Evolutionary conservation across 768 basidiomycete genomes (phyloP).

Genomic region (Cystoderma amianthinum): DNA sequence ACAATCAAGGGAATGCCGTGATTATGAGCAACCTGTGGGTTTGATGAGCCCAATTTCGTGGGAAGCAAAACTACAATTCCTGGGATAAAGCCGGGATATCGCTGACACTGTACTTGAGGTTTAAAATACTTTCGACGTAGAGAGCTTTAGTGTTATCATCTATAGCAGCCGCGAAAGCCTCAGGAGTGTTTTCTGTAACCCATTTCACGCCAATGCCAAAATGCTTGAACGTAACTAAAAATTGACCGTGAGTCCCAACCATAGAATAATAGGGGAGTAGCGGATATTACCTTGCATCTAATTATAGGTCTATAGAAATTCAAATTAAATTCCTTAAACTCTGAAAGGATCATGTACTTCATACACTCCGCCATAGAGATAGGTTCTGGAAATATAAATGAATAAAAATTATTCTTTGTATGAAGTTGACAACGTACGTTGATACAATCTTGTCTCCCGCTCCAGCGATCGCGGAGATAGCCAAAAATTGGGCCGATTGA

Average conservation of each 20-base stretch:
- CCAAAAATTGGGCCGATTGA: conserved; percentile 72
- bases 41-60: neutral
- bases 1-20: conserved; percentile 73
- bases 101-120: conserved; percentile 66
- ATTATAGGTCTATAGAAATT: conserved; percentile 59
- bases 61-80: conserved; percentile 21
- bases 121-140: conserved; percentile 74
- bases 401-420: conserved; percentile 3
- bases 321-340: neutral
- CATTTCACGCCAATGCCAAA: conserved; percentile 63
- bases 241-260: no score
- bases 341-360: conserved; percentile 14
- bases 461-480: conserved; percentile 52
- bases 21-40: conserved; percentile 57
- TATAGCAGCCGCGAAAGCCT: conserved; percentile 57
- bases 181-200: conserved; percentile 47
- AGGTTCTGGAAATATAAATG: conserved; percentile 30
- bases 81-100: conserved; percentile 65
- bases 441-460: conserved; percentile 77
- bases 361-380: conserved; percentile 63
- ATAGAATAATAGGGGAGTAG: no score
- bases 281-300: conserved; percentile 53
- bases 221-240: conserved; percentile 58
- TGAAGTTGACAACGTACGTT: conserved; percentile 33
- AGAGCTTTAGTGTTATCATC: conserved; percentile 75